Percentiles rank a stretch among this genome's conserved stretches.
Conservation (phyloP, 23 red algal species). For the Cyanidiococcus yangmingshanensis region DNA sequence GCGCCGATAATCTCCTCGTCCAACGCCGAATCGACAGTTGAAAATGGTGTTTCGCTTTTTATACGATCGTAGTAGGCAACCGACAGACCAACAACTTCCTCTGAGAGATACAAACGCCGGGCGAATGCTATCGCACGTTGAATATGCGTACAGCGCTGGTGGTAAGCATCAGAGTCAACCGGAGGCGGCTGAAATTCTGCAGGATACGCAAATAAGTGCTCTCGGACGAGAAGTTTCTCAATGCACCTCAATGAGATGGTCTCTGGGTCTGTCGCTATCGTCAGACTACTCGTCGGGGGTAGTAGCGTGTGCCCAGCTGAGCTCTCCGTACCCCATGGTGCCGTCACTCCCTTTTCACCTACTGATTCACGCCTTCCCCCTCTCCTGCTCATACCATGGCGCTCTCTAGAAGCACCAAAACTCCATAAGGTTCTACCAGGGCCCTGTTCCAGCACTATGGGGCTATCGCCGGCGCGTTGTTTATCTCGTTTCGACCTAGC, state of each 20-base stretch:
- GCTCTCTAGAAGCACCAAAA: background rate
- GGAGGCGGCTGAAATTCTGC: background rate
- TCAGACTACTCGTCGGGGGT: too few relatives aligned
- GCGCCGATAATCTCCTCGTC: background rate
- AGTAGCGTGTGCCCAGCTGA: too few relatives aligned
- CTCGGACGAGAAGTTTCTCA: background rate
- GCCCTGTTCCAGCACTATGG: too few relatives aligned
- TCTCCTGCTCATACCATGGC: background rate
- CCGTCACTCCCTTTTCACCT: background rate
- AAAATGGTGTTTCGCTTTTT: background rate
- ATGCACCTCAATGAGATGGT: background rate
- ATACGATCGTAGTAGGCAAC: constrained; percentile 14
- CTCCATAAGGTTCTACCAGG: too few relatives aligned
- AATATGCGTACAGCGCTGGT: background rate
- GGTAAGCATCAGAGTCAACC: background rate
- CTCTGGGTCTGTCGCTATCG: too few relatives aligned
- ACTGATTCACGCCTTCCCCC: background rate
- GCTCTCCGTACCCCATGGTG: too few relatives aligned
- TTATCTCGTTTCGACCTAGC: too few relatives aligned
- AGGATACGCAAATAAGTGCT: constrained; percentile 4
- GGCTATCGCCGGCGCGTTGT: too few relatives aligned
- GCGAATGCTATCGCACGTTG: background rate
- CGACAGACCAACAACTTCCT: background rate
- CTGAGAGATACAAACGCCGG: background rate
- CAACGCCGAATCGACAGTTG: background rate